Base-by-base conservation (phyloP, 2,329 filamentous ascomycete species). In the Hypoxylon sp. region DNA sequence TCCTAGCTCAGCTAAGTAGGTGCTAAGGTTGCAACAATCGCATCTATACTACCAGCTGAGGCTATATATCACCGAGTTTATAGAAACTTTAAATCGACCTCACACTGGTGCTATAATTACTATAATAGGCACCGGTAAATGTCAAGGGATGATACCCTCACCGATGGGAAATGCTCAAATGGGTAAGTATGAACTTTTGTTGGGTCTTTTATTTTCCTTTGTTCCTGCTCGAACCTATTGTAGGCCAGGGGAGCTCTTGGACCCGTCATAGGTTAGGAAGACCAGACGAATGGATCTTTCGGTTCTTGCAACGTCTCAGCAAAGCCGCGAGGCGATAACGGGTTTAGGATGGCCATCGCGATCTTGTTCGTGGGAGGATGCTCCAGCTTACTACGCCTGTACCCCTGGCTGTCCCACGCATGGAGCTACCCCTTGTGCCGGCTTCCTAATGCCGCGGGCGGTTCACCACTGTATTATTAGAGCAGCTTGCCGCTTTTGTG, bases 321-420 rank as follows among this genome's bases (percentile, higher is more conserved):
- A 55, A 60, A 56, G 45, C 48, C 41, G 53, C 41, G 29, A 41
- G 25, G 45, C 29, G 34, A 21, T 53, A 23, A 32, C 27, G 7
- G 21, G 37, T 30, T 12, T 47, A 55, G 37, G 48, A 55, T n/a
- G n/a, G 25, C 50, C 30, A 34, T 25, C 34, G 8, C 37, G 53
- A 25, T 19, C 50, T n/a, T 16, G 27, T 21, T 57, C 47, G 47
- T 51, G 39, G 54, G 58, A 62, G 32, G 59, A 52, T 53, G 51
- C 45, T 63, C 41, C 32, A 39, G 66, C 66, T 68, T 68, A 68
- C 66, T 68, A 63, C 27, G 46, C 59, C 50, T 53, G 65, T 47
- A 43, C 63, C 66, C 58, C 51, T 43, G 32, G 27, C 48, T 29
- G 7, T 30, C 46, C 51, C 34, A 39, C 25, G 50, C 32, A 39